Conservation (phyloP, 2,329 filamentous ascomycete genomes). For the Magnaporthales sp. region DNA sequence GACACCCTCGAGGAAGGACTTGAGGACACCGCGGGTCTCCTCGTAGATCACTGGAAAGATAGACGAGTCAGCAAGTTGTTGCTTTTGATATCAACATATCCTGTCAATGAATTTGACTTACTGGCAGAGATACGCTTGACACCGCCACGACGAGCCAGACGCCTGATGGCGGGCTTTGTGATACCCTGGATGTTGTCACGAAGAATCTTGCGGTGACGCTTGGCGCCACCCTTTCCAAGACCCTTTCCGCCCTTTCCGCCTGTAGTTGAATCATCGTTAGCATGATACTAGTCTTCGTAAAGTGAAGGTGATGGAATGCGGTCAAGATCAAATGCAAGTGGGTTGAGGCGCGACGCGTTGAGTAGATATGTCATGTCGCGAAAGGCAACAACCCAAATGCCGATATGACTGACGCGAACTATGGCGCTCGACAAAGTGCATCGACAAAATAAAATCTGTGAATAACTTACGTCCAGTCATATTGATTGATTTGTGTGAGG, state of each 20-base stretch:
- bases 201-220: constrained; percentile 98
- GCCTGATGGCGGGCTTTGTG: constrained; percentile 95
- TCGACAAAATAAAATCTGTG: not conserved
- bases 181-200: constrained; percentile 99
- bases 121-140: constrained; percentile 99
- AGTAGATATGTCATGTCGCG: constrained; percentile 7
- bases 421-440: constrained; percentile 3
- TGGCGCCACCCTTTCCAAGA: constrained; percentile 95
- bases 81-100: no score
- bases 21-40: constrained; percentile 68
- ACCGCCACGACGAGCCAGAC: constrained; percentile 98
- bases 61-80: not conserved
- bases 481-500: constrained; percentile 32
- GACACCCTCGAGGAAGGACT: constrained; percentile 70
- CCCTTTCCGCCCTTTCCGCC: constrained; percentile 93
- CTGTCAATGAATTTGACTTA: constrained; percentile 35
- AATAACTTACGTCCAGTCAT: constrained; percentile 65
- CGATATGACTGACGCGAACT: constrained; percentile 7
- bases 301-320: not conserved
- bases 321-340: not conserved
- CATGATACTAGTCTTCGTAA: not conserved
- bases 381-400: constrained; percentile 16
- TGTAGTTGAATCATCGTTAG: not conserved
- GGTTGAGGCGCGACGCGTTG: constrained; percentile 20
- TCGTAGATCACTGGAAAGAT: constrained; percentile 59